These are phyloP conservation scores for Rhodocollybia butyracea DNA, from an alignment of 768 basidiomycete species.

Conservation along the genomic window DNA sequence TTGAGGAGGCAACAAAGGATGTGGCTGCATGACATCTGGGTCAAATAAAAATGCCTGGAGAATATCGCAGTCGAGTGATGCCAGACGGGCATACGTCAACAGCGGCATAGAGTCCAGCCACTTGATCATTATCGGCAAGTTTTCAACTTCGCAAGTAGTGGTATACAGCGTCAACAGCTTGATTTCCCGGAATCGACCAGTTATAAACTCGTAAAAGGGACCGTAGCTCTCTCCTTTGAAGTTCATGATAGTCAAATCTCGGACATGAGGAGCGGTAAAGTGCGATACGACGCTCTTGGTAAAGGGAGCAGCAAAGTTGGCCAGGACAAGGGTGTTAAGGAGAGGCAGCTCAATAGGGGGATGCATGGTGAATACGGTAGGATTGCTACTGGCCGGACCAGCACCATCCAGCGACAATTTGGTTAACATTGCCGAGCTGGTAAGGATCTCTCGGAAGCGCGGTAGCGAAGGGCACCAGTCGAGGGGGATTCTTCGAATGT, in stretches of 20 bases:
- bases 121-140: slow-evolving; percentile 32
- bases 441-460: slow-evolving; percentile 53
- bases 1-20: slow-evolving; percentile 1
- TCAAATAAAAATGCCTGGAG: slow-evolving; percentile 48
- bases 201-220: slow-evolving; percentile 43
- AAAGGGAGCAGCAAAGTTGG: slow-evolving; percentile 49
- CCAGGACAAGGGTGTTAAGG: slow-evolving; percentile 53
- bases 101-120: slow-evolving; percentile 61
- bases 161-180: slow-evolving; percentile 51
- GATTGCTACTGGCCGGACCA: slow-evolving; percentile 45
- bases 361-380: slow-evolving; percentile 15
- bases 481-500: slow-evolving; percentile 59
- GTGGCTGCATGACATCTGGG: slow-evolving; percentile 19
- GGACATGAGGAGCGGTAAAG: slow-evolving; percentile 54
- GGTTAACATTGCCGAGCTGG: slow-evolving; percentile 42
- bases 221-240: slow-evolving; percentile 49
- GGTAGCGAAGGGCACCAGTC: slow-evolving; percentile 45
- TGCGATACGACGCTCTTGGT: slow-evolving; percentile 44
- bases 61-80: slow-evolving; percentile 37
- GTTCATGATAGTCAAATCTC: slow-evolving; percentile 56
- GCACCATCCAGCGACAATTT: slow-evolving; percentile 63
- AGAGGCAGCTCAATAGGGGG: slow-evolving; percentile 44
- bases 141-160: slow-evolving; percentile 27
- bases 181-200: slow-evolving; percentile 48
- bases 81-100: slow-evolving; percentile 46